Evolutionary conservation across 345 rosid species (phyloP).

Genomic region (Limnanthes douglasii): DNA sequence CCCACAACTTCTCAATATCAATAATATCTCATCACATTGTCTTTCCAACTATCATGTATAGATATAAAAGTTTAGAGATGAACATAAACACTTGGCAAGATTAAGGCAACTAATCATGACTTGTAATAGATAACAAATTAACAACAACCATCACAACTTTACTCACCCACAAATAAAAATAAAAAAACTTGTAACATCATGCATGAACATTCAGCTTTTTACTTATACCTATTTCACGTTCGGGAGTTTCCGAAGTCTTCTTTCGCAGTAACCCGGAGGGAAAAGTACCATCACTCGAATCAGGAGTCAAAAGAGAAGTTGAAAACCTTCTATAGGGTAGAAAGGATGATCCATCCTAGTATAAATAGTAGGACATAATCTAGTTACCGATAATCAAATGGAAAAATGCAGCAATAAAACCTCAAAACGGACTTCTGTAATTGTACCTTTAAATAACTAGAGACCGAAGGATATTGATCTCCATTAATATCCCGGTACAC

Average conservation of each 20-base stretch:
- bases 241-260: constrained; percentile 27
- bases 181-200: constrained; percentile 1
- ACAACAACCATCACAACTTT: constrained; percentile 4
- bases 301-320: constrained; percentile 38
- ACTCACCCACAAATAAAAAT: background rate
- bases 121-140: background rate
- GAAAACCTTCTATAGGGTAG: constrained; percentile 30
- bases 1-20: no score
- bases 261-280: constrained; percentile 49
- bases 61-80: background rate
- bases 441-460: constrained; percentile 13
- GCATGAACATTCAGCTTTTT: background rate
- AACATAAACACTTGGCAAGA: background rate
- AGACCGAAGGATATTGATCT: constrained; percentile 7
- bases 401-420: background rate
- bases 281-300: constrained; percentile 32
- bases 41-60: background rate
- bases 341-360: constrained; percentile 29
- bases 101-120: background rate
- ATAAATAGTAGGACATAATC: constrained; percentile 1
- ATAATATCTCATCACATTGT: background rate
- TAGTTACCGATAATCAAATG: background rate
- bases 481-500: background rate
- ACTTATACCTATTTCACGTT: constrained; percentile 40
- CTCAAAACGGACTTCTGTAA: background rate